Evolutionary conservation across 495 filamentous ascomycete species (phyloP).

Genomic region (Clohesyomyces aquaticus): DNA sequence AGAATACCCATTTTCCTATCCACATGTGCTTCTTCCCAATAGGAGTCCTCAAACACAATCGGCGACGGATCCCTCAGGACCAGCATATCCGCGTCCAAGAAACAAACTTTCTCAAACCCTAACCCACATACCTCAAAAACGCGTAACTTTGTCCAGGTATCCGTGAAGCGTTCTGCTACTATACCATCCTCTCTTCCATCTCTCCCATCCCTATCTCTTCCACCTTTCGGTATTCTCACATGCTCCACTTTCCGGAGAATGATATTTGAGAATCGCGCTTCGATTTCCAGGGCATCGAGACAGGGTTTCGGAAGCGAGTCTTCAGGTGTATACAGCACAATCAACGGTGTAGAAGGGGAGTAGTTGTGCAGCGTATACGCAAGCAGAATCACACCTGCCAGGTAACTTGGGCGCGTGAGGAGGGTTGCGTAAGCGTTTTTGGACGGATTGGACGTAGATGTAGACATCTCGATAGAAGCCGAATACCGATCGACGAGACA

Average conservation of each 20-base stretch:
- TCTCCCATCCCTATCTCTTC: too few species aligned
- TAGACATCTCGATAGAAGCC: too few species aligned
- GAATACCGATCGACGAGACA: too few species aligned
- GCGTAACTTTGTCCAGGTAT: conserved; percentile 61
- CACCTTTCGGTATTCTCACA: conserved; percentile 40
- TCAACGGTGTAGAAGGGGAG: conserved; percentile 51
- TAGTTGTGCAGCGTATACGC: conserved; percentile 54
- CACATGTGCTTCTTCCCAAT: background rate
- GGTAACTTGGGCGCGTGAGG: conserved; percentile 56
- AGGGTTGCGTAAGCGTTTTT: conserved; percentile 50
- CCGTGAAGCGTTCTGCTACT: conserved; percentile 54
- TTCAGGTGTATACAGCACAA: conserved; percentile 54
- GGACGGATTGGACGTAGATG: too few species aligned
- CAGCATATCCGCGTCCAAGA: conserved; percentile 59
- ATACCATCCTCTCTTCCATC: too few species aligned
- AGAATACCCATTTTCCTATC: conserved; percentile 48
- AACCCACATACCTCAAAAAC: conserved; percentile 54
- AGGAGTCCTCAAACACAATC: conserved; percentile 47
- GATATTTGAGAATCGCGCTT: conserved; percentile 45
- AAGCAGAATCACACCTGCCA: conserved; percentile 56
- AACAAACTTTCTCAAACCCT: conserved; percentile 46
- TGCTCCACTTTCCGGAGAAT: conserved; percentile 46
- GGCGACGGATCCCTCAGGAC: conserved; percentile 50
- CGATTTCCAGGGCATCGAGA: conserved; percentile 46
- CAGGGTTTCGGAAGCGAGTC: conserved; percentile 41